These are phyloP conservation scores for Solidago caesia DNA, from an alignment of 129 eudicot genomes.

Conservation along the genomic window DNA sequence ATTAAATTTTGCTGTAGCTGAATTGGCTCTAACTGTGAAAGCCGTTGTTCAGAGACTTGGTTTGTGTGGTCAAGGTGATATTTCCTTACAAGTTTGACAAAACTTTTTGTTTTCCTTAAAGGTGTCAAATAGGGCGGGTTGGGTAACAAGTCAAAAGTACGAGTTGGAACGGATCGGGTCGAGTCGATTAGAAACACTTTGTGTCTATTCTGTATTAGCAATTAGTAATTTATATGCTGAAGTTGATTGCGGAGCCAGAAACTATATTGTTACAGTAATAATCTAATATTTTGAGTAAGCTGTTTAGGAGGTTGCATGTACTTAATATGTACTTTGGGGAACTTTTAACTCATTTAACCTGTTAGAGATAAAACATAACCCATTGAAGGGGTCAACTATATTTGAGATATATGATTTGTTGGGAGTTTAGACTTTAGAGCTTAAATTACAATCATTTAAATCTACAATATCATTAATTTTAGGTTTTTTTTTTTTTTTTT, in stretches of 20 bases:
- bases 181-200: neutral
- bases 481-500: too few relatives aligned
- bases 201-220: neutral
- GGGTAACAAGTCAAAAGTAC: neutral
- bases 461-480: neutral
- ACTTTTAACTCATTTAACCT: neutral
- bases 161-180: neutral
- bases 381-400: neutral
- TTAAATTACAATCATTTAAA: neutral
- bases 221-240: neutral
- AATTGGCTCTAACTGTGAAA: conserved; percentile 65
- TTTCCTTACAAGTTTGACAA: neutral
- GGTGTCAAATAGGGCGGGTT: neutral
- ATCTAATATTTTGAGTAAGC: neutral
- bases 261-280: neutral
- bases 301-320: neutral
- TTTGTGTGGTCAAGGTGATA: conserved; percentile 64
- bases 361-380: neutral
- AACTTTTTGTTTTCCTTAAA: neutral
- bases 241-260: neutral
- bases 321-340: neutral
- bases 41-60: conserved; percentile 72
- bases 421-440: neutral
- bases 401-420: conserved; percentile 13
- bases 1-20: conserved; percentile 61